A percentile compares a stretch with the other conserved stretches of the same genome.
These are phyloP conservation scores for Petunia hybrid DNA, from an alignment of 305 asterid genomes.

Conservation along the genomic window DNA sequence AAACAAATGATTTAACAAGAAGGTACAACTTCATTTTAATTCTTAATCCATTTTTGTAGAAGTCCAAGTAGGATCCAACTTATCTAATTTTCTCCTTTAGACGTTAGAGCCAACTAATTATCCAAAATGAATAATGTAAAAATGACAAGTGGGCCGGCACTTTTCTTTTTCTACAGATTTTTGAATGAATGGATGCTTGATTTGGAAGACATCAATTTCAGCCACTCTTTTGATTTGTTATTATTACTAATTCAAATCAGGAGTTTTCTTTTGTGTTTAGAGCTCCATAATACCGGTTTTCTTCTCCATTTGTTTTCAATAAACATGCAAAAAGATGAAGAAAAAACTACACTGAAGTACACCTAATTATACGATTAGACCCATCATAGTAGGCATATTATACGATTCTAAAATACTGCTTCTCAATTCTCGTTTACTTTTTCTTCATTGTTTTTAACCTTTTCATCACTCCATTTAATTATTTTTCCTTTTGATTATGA, in stretches of 20 bases:
- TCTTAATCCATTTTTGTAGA: neutral
- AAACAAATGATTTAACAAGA: neutral
- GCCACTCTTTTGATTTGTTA: neutral
- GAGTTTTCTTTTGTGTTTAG: neutral
- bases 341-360: too few species aligned
- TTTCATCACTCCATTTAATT: neutral
- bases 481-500: neutral
- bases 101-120: neutral
- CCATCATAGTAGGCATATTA: too few species aligned
- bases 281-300: too few species aligned
- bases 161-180: neutral
- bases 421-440: neutral
- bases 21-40: conserved; percentile 8
- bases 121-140: conserved; percentile 14
- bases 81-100: neutral
- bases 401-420: neutral
- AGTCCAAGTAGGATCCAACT: neutral
- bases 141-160: conserved; percentile 5
- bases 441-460: neutral
- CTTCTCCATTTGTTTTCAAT: too few species aligned
- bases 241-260: conserved; percentile 17
- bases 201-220: conserved; percentile 25
- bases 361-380: too few species aligned
- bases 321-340: too few species aligned
- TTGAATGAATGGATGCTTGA: conserved; percentile 26